A percentile compares a stretch with the other conserved stretches of the same genome.
Evolutionary conservation across 805 yeast genomes (phyloP).

Genomic region (Spathaspora sp.): DNA sequence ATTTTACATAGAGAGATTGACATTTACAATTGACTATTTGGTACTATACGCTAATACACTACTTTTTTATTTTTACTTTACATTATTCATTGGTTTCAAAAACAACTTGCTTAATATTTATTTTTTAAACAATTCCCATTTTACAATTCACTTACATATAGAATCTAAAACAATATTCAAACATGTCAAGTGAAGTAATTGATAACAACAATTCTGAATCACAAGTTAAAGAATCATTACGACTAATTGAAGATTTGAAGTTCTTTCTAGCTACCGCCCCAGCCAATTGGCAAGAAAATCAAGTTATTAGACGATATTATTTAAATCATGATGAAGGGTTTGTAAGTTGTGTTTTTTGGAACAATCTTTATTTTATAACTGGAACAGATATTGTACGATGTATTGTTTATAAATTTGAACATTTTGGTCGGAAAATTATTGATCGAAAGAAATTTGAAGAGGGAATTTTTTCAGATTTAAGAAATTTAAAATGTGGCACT

Average conservation of each 20-base stretch:
- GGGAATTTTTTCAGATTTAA: slow-evolving; percentile 87
- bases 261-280: slow-evolving; percentile 92
- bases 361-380: slow-evolving; percentile 81
- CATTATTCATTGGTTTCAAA: too few relatives aligned
- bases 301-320: slow-evolving; percentile 80
- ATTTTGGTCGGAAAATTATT: slow-evolving; percentile 79
- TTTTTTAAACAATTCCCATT: too few relatives aligned
- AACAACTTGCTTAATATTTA: too few relatives aligned
- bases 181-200: background rate
- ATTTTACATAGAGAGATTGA: too few relatives aligned
- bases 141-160: background rate
- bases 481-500: slow-evolving; percentile 79
- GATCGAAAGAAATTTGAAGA: slow-evolving; percentile 96
- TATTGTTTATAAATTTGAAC: slow-evolving; percentile 80
- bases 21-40: too few relatives aligned
- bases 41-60: too few relatives aligned
- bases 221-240: slow-evolving; percentile 43
- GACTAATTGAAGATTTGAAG: slow-evolving; percentile 72
- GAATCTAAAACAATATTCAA: too few relatives aligned
- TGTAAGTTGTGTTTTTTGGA: slow-evolving; percentile 91
- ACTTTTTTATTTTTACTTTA: too few relatives aligned
- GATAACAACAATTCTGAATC: background rate
- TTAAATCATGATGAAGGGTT: slow-evolving; percentile 87
- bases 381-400: slow-evolving; percentile 96
- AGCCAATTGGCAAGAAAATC: slow-evolving; percentile 87